These are phyloP conservation scores for Aspergillus pseudotamarii DNA, from an alignment of 2,329 filamentous ascomycete genomes.

Conservation along the genomic window DNA sequence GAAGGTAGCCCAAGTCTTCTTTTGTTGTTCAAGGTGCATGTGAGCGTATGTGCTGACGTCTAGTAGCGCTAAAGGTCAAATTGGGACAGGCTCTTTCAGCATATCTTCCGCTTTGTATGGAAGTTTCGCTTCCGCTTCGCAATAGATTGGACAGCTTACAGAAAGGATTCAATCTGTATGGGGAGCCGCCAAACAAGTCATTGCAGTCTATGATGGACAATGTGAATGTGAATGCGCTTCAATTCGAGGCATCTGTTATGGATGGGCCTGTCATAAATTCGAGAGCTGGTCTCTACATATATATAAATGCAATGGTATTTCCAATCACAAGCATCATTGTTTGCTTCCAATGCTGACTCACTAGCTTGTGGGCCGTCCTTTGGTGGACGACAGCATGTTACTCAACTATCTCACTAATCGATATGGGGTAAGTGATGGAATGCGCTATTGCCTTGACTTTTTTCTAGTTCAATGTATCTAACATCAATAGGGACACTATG, in stretches of 20 bases:
- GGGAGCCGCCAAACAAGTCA: slow-evolving; percentile 44
- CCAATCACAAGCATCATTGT: slow-evolving; percentile 5
- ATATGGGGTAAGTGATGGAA: slow-evolving; percentile 66
- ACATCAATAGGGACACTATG: slow-evolving; percentile 67
- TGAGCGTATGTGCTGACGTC: slow-evolving; percentile 11
- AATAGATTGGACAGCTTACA: slow-evolving; percentile 44
- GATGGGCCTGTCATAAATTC: slow-evolving; percentile 75
- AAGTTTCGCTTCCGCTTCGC: slow-evolving; percentile 42
- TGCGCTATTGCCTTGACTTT: neutral
- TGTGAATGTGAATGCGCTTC: slow-evolving; percentile 51
- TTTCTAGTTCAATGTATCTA: neutral
- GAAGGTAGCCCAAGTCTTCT: slow-evolving; percentile 32
- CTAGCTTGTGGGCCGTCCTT: slow-evolving; percentile 76
- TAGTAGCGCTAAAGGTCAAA: slow-evolving; percentile 38
- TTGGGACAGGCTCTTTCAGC: slow-evolving; percentile 42
- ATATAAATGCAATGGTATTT: slow-evolving; percentile 76
- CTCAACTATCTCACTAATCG: slow-evolving; percentile 81
- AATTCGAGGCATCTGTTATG: slow-evolving; percentile 56
- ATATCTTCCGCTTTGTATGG: slow-evolving; percentile 45
- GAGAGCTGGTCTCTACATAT: slow-evolving; percentile 80
- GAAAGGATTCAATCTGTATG: slow-evolving; percentile 46
- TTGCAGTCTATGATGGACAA: slow-evolving; percentile 47
- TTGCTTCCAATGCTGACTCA: slow-evolving; percentile 34
- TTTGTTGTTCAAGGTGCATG: neutral
- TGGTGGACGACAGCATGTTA: slow-evolving; percentile 78